Evolutionary conservation across 2,329 filamentous ascomycete species (phyloP).

Genomic region (Drechslerella coelobrocha): DNA sequence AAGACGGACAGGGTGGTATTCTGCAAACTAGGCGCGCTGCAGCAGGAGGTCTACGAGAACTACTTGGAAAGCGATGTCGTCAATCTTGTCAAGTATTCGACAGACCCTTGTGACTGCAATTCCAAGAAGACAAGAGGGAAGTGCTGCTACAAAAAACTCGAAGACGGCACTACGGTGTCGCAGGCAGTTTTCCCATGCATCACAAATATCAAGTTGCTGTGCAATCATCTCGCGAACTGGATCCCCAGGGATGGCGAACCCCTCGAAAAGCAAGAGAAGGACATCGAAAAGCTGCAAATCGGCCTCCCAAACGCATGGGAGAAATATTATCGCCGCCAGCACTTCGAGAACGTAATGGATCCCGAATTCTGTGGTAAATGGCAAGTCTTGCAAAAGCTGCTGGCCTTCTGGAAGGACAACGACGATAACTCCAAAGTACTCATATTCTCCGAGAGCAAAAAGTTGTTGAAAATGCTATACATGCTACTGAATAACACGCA

Average conservation of each 20-base stretch:
- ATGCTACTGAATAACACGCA: conserved; percentile 85
- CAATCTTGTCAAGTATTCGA: conserved; percentile 70
- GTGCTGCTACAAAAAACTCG: conserved; percentile 73
- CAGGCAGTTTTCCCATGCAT: conserved; percentile 84
- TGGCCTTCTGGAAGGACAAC: conserved; percentile 86
- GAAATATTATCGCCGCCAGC: conserved; percentile 75
- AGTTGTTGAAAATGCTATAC: conserved; percentile 80
- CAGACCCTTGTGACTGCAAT: conserved; percentile 72
- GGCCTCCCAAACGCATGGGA: conserved; percentile 79
- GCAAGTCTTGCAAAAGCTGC: conserved; percentile 81
- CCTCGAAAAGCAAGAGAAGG: conserved; percentile 76
- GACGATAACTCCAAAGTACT: conserved; percentile 81
- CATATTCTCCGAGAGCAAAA: conserved; percentile 91
- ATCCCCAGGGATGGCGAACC: conserved; percentile 72
- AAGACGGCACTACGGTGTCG: conserved; percentile 73
- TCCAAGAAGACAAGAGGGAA: conserved; percentile 76
- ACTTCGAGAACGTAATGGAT: conserved; percentile 79
- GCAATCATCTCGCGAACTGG: conserved; percentile 89
- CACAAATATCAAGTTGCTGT: conserved; percentile 80
- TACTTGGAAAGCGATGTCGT: conserved; percentile 77
- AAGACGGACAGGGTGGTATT: conserved; percentile 96
- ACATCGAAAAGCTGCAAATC: conserved; percentile 74
- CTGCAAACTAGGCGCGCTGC: conserved; percentile 83
- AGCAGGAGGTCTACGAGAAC: conserved; percentile 81
- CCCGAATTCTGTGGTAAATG: conserved; percentile 96